Percentiles rank a stretch among this genome's conserved stretches.
These are phyloP conservation scores for Cryphonectria nitschkei DNA, from an alignment of 2,329 filamentous ascomycete species.

Conservation along the genomic window DNA sequence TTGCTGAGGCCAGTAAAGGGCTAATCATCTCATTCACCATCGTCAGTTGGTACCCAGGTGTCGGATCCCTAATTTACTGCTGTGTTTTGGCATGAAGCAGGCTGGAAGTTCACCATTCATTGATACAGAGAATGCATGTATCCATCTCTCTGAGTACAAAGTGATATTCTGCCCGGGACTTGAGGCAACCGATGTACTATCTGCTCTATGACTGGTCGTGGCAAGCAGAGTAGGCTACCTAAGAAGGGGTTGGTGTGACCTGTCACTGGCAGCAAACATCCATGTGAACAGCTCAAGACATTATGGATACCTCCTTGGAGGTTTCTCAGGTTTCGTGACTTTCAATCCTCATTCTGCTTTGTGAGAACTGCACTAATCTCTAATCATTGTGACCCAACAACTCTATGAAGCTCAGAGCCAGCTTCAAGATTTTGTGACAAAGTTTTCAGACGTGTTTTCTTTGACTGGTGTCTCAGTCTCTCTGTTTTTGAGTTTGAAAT, in stretches of 20 bases:
- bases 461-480: not conserved
- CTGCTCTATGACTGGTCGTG: not conserved
- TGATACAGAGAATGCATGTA: conserved; percentile 1
- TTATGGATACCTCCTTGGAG: too few relatives aligned
- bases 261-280: conserved; percentile 26
- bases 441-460: not conserved
- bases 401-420: not conserved
- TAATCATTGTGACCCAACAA: not conserved
- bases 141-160: not conserved
- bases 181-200: not conserved
- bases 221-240: not conserved
- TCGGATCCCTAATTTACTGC: not conserved
- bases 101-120: not conserved
- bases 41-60: not conserved
- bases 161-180: not conserved
- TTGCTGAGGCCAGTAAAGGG: too few relatives aligned
- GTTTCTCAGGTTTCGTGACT: not conserved
- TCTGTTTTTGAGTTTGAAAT: not conserved
- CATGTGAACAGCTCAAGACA: not conserved
- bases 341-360: not conserved
- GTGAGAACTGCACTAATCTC: not conserved
- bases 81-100: not conserved
- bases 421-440: not conserved
- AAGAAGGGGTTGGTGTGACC: conserved; percentile 14
- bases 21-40: not conserved